Evolutionary conservation across 2,329 filamentous ascomycete genomes (phyloP).

Genomic region (Aspergillus proliferans): DNA sequence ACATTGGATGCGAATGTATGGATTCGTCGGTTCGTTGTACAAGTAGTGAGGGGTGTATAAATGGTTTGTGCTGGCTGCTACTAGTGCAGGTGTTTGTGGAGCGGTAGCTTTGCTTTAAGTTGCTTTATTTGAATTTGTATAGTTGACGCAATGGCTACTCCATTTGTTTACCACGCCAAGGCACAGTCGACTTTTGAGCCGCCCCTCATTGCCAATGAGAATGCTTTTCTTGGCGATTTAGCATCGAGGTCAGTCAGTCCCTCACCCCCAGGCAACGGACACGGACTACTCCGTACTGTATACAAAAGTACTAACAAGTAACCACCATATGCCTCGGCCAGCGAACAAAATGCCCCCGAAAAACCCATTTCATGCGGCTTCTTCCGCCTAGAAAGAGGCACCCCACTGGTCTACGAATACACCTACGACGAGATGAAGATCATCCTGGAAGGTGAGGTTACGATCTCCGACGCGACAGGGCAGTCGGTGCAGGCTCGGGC

Average conservation of each 20-base stretch:
- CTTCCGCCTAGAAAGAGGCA: constrained; percentile 63
- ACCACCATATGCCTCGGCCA: constrained; percentile 17
- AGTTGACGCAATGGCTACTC: constrained; percentile 27
- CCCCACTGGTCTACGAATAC: constrained; percentile 62
- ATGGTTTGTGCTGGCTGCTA: not conserved
- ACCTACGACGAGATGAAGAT: constrained; percentile 70
- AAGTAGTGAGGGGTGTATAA: not conserved
- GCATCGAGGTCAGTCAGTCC: constrained; percentile 41
- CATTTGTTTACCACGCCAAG: constrained; percentile 50
- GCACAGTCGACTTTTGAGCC: constrained; percentile 57
- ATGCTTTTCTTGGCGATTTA: constrained; percentile 61
- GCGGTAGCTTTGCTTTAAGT: not conserved
- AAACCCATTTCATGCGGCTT: constrained; percentile 59
- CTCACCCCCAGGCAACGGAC: not conserved
- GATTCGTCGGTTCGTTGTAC: not conserved
- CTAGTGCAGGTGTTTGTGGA: not conserved
- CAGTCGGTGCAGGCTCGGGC: constrained; percentile 52
- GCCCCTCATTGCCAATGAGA: constrained; percentile 61
- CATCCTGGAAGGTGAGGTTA: constrained; percentile 61
- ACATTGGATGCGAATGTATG: not conserved
- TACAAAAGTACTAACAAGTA: not conserved
- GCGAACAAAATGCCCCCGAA: constrained; percentile 49
- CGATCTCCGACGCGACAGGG: constrained; percentile 59
- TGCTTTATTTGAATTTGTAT: not conserved
- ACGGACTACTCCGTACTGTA: not conserved